phyloP scores from a whole-genome alignment of 176 grass and related monocot species.

The Lolium multiflorum region DNA sequence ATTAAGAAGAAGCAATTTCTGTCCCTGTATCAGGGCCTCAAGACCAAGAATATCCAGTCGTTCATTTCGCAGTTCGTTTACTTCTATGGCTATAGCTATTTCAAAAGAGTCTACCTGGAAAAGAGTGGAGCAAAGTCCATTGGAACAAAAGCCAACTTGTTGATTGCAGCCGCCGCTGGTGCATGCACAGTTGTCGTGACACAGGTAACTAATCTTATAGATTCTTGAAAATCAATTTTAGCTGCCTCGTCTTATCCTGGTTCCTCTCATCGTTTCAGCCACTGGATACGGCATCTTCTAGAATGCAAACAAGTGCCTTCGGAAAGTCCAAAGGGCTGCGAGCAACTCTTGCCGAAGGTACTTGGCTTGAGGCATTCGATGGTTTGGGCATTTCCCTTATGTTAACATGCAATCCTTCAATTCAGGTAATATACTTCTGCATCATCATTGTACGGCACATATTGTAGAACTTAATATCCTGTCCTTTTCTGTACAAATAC shows the following conservation, averaged over 20 bases:
- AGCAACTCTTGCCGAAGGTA: slow-evolving; percentile 78
- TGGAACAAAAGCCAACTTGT: slow-evolving; percentile 83
- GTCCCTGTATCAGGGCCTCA: slow-evolving; percentile 93
- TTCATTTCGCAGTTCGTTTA: slow-evolving; percentile 92
- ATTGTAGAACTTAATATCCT: background rate
- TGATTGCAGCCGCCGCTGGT: slow-evolving; percentile 91
- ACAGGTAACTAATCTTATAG: slow-evolving; percentile 52
- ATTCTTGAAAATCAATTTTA: slow-evolving; percentile 2
- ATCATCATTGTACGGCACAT: too few species aligned
- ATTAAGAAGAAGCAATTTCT: slow-evolving; percentile 70
- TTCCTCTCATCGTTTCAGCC: slow-evolving; percentile 55
- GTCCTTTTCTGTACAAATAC: background rate
- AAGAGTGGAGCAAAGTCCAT: slow-evolving; percentile 85
- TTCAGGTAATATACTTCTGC: slow-evolving; percentile 77
- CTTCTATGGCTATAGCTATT: slow-evolving; percentile 97
- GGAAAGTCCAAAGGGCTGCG: slow-evolving; percentile 91
- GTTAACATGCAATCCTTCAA: slow-evolving; percentile 93
- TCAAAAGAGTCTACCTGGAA: slow-evolving; percentile 84
- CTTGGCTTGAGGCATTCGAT: slow-evolving; percentile 88
- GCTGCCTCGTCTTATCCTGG: slow-evolving; percentile 21
- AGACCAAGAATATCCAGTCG: slow-evolving; percentile 92
- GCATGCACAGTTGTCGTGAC: slow-evolving; percentile 86
- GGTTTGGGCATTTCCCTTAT: slow-evolving; percentile 93
- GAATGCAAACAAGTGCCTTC: slow-evolving; percentile 98
- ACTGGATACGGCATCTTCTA: slow-evolving; percentile 89